Percentiles rank a stretch among this genome's conserved stretches.
Evolutionary conservation across 2,329 filamentous ascomycete species (phyloP).

Genomic region (Aplosporella prunicola): DNA sequence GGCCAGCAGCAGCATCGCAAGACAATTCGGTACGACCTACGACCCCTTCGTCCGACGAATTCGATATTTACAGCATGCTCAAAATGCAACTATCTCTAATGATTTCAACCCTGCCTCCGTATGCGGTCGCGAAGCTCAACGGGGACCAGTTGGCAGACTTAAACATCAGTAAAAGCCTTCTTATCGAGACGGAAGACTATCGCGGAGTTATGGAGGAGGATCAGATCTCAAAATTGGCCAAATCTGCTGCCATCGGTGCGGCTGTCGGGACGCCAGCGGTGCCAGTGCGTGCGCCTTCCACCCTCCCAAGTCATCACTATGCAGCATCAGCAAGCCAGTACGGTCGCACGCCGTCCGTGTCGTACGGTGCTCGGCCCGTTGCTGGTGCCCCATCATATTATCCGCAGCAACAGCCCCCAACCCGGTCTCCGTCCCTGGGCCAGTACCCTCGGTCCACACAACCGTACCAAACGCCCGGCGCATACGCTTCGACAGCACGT

Average conservation of each 20-base stretch:
- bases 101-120: slow-evolving; percentile 68
- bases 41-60: slow-evolving; percentile 53
- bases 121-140: slow-evolving; percentile 75
- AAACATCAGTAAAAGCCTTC: slow-evolving; percentile 68
- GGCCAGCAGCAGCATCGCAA: slow-evolving; percentile 3
- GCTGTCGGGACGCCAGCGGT: slow-evolving; percentile 21
- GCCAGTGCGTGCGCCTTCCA: slow-evolving; percentile 19
- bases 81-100: slow-evolving; percentile 67
- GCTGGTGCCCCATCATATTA: slow-evolving; percentile 22
- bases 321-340: slow-evolving; percentile 23
- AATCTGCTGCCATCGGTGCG: slow-evolving; percentile 25
- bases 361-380: slow-evolving; percentile 21
- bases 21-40: slow-evolving; percentile 35
- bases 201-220: slow-evolving; percentile 78
- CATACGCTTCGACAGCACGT: slow-evolving; percentile 17
- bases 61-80: slow-evolving; percentile 58
- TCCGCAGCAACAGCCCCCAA: slow-evolving; percentile 25
- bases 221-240: slow-evolving; percentile 42
- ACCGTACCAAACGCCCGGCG: slow-evolving; percentile 21
- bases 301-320: slow-evolving; percentile 22
- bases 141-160: slow-evolving; percentile 77
- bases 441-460: slow-evolving; percentile 23
- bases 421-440: slow-evolving; percentile 28
- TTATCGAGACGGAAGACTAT: slow-evolving; percentile 64
- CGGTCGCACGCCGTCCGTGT: slow-evolving; percentile 19